Evolutionary conservation across 306 rosid species (phyloP), one percentile per base, ranked within the genome.

Genomic region (Purshia tridentata): DNA sequence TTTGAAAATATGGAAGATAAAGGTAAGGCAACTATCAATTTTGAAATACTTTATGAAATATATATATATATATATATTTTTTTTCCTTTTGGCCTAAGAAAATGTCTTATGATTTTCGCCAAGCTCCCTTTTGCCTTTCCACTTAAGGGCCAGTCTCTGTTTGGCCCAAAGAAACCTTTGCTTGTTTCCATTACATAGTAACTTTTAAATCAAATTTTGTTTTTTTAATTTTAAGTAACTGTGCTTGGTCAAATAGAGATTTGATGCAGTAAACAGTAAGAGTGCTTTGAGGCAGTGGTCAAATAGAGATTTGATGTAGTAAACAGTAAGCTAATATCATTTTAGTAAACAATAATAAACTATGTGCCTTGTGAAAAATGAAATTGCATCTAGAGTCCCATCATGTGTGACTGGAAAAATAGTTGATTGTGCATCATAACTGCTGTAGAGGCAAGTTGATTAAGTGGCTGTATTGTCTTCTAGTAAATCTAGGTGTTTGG

Each of bases 1-100:
- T 91, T 93, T 37, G 98, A 93, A 73, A 93, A 93, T 83, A 93
- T 93, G 98, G 98, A 93, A 78, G 98, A 93, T 81, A 93, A 93
- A 91, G 98, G 98, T 93, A 53, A 78, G 85, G 56, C 74, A 68
- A 57, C 47, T 60, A 49, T 54, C 54, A n/a, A 45, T 48, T 56
- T 45, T 48, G 62, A 50, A 62, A 3, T 35, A 19, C 59, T 54
- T 16, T 65, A n/a, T 42, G 22, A 69, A n/a, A n/a, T n/a, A n/a
- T n/a, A n/a, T n/a, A n/a, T n/a, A n/a, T n/a, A n/a, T n/a, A n/a
- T n/a, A n/a, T n/a, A n/a, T n/a, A n/a, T n/a, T n/a, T 8, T 64
- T 47, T 19, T 29, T n/a, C 2, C 2, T 29, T 29, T 29, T 29
- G 35, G 35, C 35, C 35, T 29, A 3, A 29, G 53, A 56, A 50